phyloP scores from a whole-genome alignment of 495 filamentous ascomycete genomes.

The Penicillium argentinense region DNA sequence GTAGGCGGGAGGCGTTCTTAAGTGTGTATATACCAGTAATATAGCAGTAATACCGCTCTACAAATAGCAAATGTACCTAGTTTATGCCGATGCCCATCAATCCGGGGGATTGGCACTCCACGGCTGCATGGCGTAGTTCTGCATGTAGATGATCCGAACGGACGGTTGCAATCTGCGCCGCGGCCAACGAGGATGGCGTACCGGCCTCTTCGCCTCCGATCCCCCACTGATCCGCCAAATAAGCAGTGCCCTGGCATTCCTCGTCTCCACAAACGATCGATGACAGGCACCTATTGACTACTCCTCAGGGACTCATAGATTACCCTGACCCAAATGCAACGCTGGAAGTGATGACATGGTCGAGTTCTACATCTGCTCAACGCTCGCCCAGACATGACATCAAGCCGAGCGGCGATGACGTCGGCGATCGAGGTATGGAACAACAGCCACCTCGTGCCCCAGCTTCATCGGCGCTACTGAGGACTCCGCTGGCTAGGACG shows the following conservation, averaged over 20 bases:
- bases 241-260: constrained; percentile 20
- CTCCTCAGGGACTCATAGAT: neutral
- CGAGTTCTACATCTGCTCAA: constrained; percentile 13
- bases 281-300: constrained; percentile 6
- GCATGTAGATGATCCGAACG: neutral
- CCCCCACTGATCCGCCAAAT: constrained; percentile 19
- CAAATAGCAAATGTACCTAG: neutral
- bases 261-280: constrained; percentile 15
- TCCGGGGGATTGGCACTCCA: neutral
- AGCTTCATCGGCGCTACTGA: constrained; percentile 12
- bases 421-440: constrained; percentile 22
- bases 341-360: constrained; percentile 15
- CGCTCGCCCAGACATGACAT: constrained; percentile 18
- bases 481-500: neutral
- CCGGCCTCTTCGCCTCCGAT: neutral
- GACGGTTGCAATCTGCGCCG: neutral
- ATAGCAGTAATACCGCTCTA: no score
- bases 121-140: neutral
- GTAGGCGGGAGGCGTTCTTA: no score
- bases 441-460: no score
- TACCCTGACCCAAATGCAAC: constrained; percentile 12
- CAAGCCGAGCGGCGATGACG: constrained; percentile 24
- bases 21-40: no score
- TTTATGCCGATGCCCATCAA: neutral
- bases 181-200: neutral